Percentiles rank a stretch among this genome's conserved stretches.
phyloP scores from a whole-genome alignment of 2,329 filamentous ascomycete genomes.

The Ascochyta koolunga region DNA sequence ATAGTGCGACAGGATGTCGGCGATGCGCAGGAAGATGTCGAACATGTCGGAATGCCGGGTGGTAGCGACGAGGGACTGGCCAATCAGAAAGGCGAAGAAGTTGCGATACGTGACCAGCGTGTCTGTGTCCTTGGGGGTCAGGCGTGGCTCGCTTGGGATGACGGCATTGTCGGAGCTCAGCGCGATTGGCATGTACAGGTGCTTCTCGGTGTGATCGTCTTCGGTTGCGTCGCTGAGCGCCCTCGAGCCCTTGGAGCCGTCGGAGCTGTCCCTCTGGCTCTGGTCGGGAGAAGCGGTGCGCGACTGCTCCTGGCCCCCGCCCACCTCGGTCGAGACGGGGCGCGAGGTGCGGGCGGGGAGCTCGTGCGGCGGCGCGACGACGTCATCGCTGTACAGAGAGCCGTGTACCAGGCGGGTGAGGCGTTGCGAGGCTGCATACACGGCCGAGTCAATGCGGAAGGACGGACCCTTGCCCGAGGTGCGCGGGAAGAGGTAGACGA shows the following conservation, averaged over 20 bases:
- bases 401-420: slow-evolving; percentile 63
- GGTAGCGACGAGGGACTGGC: slow-evolving; percentile 66
- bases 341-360: slow-evolving; percentile 29
- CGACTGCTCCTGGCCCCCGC: slow-evolving; percentile 35
- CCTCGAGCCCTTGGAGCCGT: slow-evolving; percentile 56
- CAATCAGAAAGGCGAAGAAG: slow-evolving; percentile 68
- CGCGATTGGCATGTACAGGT: slow-evolving; percentile 65
- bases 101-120: slow-evolving; percentile 66
- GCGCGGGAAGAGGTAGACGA: slow-evolving; percentile 66
- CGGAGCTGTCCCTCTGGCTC: slow-evolving; percentile 45
- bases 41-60: slow-evolving; percentile 62
- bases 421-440: slow-evolving; percentile 62
- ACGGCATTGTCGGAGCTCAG: slow-evolving; percentile 58
- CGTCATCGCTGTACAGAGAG: slow-evolving; percentile 52
- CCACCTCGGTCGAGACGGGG: slow-evolving; percentile 27
- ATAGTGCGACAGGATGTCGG: slow-evolving; percentile 62
- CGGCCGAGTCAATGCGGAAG: slow-evolving; percentile 65
- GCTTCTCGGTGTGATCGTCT: slow-evolving; percentile 56
- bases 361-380: slow-evolving; percentile 22
- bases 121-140: slow-evolving; percentile 59
- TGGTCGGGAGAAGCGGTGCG: slow-evolving; percentile 41
- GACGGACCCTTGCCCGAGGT: slow-evolving; percentile 63
- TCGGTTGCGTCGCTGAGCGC: slow-evolving; percentile 57
- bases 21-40: slow-evolving; percentile 66
- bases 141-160: slow-evolving; percentile 39